Evolutionary conservation across 257 asterid genomes (phyloP), one percentile per base, ranked within the genome.

Genomic region (Verbena officinalis): DNA sequence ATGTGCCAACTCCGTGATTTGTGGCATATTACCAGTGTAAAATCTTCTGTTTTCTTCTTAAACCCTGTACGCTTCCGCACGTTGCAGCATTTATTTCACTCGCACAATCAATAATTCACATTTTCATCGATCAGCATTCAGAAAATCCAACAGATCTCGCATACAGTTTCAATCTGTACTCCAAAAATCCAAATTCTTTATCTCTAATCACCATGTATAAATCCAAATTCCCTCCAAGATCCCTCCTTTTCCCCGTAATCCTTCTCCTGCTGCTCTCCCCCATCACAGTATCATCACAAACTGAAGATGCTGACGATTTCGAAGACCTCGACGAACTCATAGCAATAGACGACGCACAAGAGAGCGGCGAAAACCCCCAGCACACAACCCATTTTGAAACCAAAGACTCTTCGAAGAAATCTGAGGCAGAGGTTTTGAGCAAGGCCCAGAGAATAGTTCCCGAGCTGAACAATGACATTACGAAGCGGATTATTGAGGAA

Each of bases 401-500:
- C 38, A 67, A 22, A 12, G 83, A 81, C 55, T 67, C 23, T 17
- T 85, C 66, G 0, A 83, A 71, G 65, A 73, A 81, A 66, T 84
- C 97, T 3, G 95, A 73, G 64, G 93, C 96, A 12, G 84, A 88
- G 76, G 88, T 88, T 36, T 66, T 90, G 55, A 84, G 93, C 84
- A 86, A 76, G 75, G 97, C 99, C 5, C 99, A 90, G 55, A 83
- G 93, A 61, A 87, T 88, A 45, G 99, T 94, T 42, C 74, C 86
- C 39, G 99, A 94, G 73, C 93, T 94, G 1, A 83, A 83, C 30
- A 59, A 45, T 52, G 99, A 94, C 19, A 83, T 68, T 56, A 58
- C 90, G 13, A 77, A 81, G 78, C 74, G 84, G 76, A 76, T 72
- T 2, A 67, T 86, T 73, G 83, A 74, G 70, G 85, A 71, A 64